Percentiles rank a stretch among this genome's conserved stretches.
Conservation (phyloP, 768 basidiomycete species). For the Pulveroboletus sp. region DNA sequence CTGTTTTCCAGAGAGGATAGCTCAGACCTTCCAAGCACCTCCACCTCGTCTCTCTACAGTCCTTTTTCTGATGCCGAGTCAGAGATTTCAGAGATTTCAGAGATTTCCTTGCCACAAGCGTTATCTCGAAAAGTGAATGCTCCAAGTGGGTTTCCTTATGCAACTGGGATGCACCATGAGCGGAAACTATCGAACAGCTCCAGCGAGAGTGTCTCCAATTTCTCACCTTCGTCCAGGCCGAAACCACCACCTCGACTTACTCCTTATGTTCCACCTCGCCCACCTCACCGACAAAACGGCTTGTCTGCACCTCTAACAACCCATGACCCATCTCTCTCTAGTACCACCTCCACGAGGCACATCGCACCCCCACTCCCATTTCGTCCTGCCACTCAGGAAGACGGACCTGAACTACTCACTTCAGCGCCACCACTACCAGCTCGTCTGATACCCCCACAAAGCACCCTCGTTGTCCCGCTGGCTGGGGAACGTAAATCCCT, state of each 20-base stretch:
- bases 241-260: slow-evolving; percentile 23
- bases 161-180: slow-evolving; percentile 3
- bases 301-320: neutral
- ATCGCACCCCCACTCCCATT: slow-evolving; percentile 42
- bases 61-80: slow-evolving; percentile 33
- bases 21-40: slow-evolving; percentile 17
- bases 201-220: slow-evolving; percentile 13
- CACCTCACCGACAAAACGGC: slow-evolving; percentile 16
- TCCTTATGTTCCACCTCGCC: slow-evolving; percentile 17
- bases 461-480: slow-evolving; percentile 14
- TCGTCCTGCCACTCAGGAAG: slow-evolving; percentile 17
- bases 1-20: slow-evolving; percentile 23
- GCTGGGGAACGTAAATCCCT: slow-evolving; percentile 25
- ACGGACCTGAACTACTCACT: slow-evolving; percentile 1
- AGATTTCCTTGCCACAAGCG: slow-evolving; percentile 8
- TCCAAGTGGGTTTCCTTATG: neutral
- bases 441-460: slow-evolving; percentile 24
- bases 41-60: slow-evolving; percentile 21
- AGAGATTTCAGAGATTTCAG: slow-evolving; percentile 24
- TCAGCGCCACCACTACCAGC: slow-evolving; percentile 34
- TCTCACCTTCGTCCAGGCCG: slow-evolving; percentile 13
- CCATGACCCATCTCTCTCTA: neutral
- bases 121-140: slow-evolving; percentile 6
- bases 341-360: slow-evolving; percentile 14
- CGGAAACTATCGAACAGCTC: slow-evolving; percentile 23